A percentile compares a stretch with the other conserved stretches of the same genome.
Evolutionary conservation across 805 yeast species (phyloP).

Genomic region (Kregervanrija fluxuum): DNA sequence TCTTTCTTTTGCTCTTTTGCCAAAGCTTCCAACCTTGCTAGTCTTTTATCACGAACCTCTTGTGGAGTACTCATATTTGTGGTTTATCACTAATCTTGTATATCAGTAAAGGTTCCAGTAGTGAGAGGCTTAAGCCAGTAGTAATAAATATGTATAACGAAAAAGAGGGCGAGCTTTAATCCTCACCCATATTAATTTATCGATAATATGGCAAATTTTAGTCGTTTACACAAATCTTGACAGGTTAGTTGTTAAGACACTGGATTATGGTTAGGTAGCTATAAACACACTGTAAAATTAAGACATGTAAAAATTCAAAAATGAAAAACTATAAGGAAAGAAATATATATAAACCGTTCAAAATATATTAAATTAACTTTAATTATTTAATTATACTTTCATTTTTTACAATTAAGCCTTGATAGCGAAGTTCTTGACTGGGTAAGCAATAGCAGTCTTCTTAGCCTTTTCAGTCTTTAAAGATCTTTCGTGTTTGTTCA

Average conservation of each 20-base stretch:
- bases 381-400: not conserved
- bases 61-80: slow-evolving; percentile 11
- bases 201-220: too few species aligned
- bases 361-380: not conserved
- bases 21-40: slow-evolving; percentile 37
- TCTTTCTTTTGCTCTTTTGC: slow-evolving; percentile 2
- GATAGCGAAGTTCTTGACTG: slow-evolving; percentile 97
- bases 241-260: too few species aligned
- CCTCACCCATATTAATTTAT: too few species aligned
- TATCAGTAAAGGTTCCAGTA: not conserved
- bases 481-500: slow-evolving; percentile 80
- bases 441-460: slow-evolving; percentile 93
- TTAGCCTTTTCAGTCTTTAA: slow-evolving; percentile 80
- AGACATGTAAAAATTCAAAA: slow-evolving; percentile 1
- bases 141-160: not conserved
- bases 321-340: slow-evolving; percentile 2
- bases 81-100: not conserved
- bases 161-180: not conserved
- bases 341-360: not conserved
- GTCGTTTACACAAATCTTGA: too few species aligned
- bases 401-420: slow-evolving; percentile 64
- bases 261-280: too few species aligned
- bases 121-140: not conserved
- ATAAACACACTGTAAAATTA: not conserved
- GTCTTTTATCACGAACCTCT: slow-evolving; percentile 36